Evolutionary conservation across 2,329 filamentous ascomycete genomes (phyloP).

Genomic region (Aureobasidium melanogenum): DNA sequence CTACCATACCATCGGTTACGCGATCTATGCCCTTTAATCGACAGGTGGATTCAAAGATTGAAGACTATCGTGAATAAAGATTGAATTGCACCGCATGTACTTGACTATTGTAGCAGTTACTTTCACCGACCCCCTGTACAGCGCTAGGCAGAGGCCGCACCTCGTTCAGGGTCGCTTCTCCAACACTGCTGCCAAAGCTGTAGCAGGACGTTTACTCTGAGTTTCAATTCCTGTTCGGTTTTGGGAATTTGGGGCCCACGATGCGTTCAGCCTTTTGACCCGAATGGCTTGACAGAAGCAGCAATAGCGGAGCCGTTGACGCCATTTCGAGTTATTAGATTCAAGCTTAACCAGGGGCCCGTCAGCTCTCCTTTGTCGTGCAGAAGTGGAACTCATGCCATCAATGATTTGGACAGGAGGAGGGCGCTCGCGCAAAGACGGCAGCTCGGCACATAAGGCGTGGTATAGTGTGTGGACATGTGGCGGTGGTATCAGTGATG

Average conservation of each 20-base stretch:
- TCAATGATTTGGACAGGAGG: neutral
- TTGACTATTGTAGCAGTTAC: neutral
- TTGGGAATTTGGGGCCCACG: neutral
- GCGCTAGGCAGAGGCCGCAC: neutral
- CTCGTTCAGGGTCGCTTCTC: neutral
- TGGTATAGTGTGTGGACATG: slow-evolving; percentile 13
- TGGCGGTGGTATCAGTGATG: neutral
- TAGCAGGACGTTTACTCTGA: neutral
- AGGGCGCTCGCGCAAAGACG: neutral
- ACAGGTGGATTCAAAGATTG: neutral
- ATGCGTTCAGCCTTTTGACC: slow-evolving; percentile 4
- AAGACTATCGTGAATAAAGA: neutral
- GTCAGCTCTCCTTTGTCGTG: neutral
- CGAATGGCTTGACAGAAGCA: neutral
- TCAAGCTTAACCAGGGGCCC: slow-evolving; percentile 1
- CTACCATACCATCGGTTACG: neutral
- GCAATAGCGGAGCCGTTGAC: slow-evolving; percentile 5
- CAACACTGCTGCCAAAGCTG: neutral
- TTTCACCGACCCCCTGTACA: neutral
- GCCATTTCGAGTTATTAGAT: neutral
- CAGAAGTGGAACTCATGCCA: neutral
- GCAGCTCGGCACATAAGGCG: neutral
- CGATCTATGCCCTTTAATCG: neutral
- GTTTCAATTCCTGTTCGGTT: neutral
- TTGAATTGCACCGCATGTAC: neutral